A percentile compares a stretch with the other conserved stretches of the same genome.
These are phyloP conservation scores for Fusarium oligoseptatum DNA, from an alignment of 2,329 filamentous ascomycete species.

Conservation along the genomic window DNA sequence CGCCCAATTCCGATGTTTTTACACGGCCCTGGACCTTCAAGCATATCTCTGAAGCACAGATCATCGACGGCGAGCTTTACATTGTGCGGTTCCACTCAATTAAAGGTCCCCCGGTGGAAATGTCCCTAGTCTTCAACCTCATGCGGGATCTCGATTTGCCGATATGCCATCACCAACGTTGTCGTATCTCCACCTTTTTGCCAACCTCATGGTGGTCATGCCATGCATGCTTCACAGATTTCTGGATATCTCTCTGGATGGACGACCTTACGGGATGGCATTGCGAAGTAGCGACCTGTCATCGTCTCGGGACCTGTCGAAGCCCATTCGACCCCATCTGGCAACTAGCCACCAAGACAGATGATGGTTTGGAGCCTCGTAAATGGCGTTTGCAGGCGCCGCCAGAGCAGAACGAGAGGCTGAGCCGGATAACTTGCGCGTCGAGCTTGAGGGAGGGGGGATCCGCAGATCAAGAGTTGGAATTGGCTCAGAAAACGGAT, in stretches of 20 bases:
- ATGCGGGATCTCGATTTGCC: not conserved
- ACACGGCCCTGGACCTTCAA: not conserved
- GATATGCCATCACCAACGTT: not conserved
- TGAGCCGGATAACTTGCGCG: not conserved
- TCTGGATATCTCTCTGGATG: not conserved
- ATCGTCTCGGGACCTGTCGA: not conserved
- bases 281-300: not conserved
- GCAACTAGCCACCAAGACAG: not conserved
- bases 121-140: not conserved
- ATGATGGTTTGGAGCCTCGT: accelerated
- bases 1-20: not conserved
- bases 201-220: not conserved
- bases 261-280: not conserved
- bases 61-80: not conserved
- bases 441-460: not conserved
- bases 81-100: not conserved
- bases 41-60: not conserved
- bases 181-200: not conserved
- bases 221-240: not conserved
- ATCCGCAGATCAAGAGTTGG: not conserved
- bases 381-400: not conserved
- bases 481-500: not conserved
- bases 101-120: not conserved
- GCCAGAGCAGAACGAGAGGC: not conserved
- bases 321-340: not conserved